Evolutionary conservation across 768 basidiomycete genomes (phyloP).

Genomic region (Mycena alexandri): DNA sequence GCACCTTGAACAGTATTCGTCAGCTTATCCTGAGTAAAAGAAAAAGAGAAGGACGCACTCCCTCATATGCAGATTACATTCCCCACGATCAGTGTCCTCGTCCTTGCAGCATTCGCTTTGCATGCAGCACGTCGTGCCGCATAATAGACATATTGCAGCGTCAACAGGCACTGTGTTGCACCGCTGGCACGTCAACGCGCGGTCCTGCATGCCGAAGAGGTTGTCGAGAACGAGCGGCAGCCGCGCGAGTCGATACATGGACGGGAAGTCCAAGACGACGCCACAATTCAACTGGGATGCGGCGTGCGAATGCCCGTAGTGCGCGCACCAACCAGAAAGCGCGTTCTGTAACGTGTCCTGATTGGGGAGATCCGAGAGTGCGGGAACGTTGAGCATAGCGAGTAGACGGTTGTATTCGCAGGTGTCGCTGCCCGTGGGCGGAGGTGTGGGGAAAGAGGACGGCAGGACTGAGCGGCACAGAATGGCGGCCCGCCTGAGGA

Average conservation of each 20-base stretch:
- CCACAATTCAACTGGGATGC: constrained; percentile 85
- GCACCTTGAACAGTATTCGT: constrained; percentile 66
- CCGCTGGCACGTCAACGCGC: constrained; percentile 76
- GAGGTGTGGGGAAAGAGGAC: constrained; percentile 67
- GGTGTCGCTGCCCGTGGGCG: constrained; percentile 52
- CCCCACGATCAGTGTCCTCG: constrained; percentile 74
- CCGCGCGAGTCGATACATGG: constrained; percentile 83
- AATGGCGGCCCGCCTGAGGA: constrained; percentile 89
- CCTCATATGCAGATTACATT: constrained; percentile 96
- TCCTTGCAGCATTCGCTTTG: constrained; percentile 94
- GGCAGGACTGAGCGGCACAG: constrained; percentile 84
- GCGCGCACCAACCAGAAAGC: constrained; percentile 91
- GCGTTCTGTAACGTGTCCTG: constrained; percentile 91
- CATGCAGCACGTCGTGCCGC: constrained; percentile 89
- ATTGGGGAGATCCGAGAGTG: constrained; percentile 80
- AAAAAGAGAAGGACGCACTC: constrained; percentile 70
- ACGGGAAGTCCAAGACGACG: constrained; percentile 85
- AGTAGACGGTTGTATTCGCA: constrained; percentile 88
- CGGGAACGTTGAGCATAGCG: constrained; percentile 80
- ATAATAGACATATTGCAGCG: constrained; percentile 92
- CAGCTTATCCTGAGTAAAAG: constrained; percentile 17
- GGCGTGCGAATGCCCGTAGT: constrained; percentile 86
- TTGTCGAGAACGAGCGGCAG: constrained; percentile 88
- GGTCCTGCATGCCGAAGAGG: constrained; percentile 81
- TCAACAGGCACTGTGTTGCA: constrained; percentile 87